Percentiles rank a stretch among this genome's conserved stretches.
Conservation (phyloP, 805 yeast genomes). For the Nematodospora valgi region DNA sequence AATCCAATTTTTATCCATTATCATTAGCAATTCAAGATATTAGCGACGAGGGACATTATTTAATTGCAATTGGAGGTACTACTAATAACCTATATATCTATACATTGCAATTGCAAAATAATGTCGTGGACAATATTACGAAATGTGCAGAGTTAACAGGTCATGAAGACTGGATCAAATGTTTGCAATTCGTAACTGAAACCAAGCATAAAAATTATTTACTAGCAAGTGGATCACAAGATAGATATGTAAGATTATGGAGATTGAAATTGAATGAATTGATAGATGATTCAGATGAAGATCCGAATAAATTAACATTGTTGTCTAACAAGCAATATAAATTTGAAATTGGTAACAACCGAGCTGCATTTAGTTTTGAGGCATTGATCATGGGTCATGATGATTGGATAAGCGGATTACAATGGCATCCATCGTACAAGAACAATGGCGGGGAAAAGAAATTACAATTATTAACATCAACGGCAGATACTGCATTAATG, state of each 20-base stretch:
- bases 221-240: constrained; percentile 90
- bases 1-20: constrained; percentile 44
- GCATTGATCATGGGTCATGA: constrained; percentile 97
- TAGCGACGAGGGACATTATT: constrained; percentile 27
- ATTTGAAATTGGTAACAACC: constrained; percentile 36
- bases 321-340: constrained; percentile 72
- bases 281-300: constrained; percentile 58
- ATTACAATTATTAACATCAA: constrained; percentile 68
- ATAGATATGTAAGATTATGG: constrained; percentile 90
- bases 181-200: constrained; percentile 56
- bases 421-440: constrained; percentile 62
- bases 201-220: constrained; percentile 50
- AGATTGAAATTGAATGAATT: constrained; percentile 55
- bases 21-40: constrained; percentile 32
- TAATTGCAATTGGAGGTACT: constrained; percentile 76
- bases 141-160: constrained; percentile 66
- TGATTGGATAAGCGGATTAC: constrained; percentile 88
- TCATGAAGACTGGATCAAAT: constrained; percentile 95
- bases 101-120: constrained; percentile 31
- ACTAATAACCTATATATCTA: constrained; percentile 51
- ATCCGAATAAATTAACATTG: constrained; percentile 46
- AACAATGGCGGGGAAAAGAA: constrained; percentile 29
- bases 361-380: constrained; percentile 71
- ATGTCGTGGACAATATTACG: constrained; percentile 15
- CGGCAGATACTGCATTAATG: constrained; percentile 92